These are phyloP conservation scores for Alternaria panax DNA, from an alignment of 2,329 filamentous ascomycete species.

Conservation along the genomic window DNA sequence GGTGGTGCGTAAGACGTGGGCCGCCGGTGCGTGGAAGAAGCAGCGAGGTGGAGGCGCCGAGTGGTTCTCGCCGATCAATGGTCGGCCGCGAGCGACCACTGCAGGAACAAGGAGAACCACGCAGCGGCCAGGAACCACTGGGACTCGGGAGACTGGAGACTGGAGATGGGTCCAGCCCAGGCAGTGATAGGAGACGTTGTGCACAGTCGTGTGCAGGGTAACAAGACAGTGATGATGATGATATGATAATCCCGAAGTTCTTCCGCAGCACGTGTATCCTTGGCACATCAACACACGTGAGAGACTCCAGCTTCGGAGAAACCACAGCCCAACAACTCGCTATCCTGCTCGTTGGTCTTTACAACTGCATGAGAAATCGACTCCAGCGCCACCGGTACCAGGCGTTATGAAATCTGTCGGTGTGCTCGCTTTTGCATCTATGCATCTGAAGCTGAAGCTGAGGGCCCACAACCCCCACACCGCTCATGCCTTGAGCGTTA, in stretches of 20 bases:
- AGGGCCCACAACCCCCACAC: constrained; percentile 12
- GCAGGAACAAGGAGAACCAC: constrained; percentile 23
- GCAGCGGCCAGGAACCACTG: constrained; percentile 5
- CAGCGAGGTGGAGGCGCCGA: constrained; percentile 23
- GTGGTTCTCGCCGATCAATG: constrained; percentile 22
- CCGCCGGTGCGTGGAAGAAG: constrained; percentile 7
- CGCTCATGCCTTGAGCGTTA: constrained; percentile 1
- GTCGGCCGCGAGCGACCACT: constrained; percentile 22
- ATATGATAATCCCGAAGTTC: background rate
- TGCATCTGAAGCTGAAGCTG: constrained; percentile 10
- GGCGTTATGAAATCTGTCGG: constrained; percentile 13
- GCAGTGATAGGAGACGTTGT: background rate
- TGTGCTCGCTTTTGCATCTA: constrained; percentile 18
- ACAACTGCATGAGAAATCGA: background rate
- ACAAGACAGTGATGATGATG: background rate
- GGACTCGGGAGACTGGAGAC: background rate
- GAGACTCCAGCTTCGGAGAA: background rate
- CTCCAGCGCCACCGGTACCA: constrained; percentile 5
- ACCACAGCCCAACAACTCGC: background rate
- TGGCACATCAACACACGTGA: background rate
- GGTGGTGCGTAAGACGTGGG: constrained; percentile 23
- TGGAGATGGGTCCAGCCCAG: background rate
- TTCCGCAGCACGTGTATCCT: background rate
- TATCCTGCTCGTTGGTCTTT: background rate
- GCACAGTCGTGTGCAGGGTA: background rate